phyloP scores from a whole-genome alignment of 768 basidiomycete genomes.

The Mycena albidolilacea region DNA sequence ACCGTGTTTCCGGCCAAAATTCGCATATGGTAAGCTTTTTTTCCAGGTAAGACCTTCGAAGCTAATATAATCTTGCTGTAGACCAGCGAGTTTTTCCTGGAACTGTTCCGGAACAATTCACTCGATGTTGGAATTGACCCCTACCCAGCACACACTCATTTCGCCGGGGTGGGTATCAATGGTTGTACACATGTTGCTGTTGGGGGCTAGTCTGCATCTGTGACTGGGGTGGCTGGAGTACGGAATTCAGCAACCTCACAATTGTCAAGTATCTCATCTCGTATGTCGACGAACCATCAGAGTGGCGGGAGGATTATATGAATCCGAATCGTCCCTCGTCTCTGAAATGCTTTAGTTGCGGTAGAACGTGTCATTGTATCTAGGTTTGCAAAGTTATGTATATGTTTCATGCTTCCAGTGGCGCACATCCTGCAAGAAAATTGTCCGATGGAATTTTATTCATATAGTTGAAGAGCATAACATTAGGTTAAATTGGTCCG shows the following conservation, averaged over 20 bases:
- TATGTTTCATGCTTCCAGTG: background rate
- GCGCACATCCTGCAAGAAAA: background rate
- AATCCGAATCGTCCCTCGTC: slow-evolving; percentile 47
- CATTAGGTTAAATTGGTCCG: background rate
- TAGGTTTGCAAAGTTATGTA: background rate
- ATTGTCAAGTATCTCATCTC: slow-evolving; percentile 61
- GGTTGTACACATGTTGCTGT: slow-evolving; percentile 46
- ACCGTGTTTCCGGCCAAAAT: background rate
- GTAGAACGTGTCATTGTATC: slow-evolving; percentile 49
- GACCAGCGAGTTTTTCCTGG: slow-evolving; percentile 54
- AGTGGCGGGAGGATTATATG: slow-evolving; percentile 52
- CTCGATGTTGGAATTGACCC: slow-evolving; percentile 56
- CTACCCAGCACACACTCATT: no score
- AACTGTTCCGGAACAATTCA: slow-evolving; percentile 56
- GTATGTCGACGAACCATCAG: slow-evolving; percentile 52
- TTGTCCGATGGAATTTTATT: no score
- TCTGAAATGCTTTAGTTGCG: slow-evolving; percentile 47
- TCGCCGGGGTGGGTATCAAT: slow-evolving; percentile 58
- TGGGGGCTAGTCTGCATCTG: slow-evolving; percentile 57
- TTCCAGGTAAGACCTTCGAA: background rate
- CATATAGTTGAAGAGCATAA: no score
- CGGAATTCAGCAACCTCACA: slow-evolving; percentile 53
- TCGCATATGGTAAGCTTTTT: slow-evolving; percentile 44
- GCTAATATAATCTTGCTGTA: slow-evolving; percentile 22
- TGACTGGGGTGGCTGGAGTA: slow-evolving; percentile 62